These are phyloP conservation scores for Chlorophyllum brunneum DNA, from an alignment of 768 basidiomycete species.

Conservation along the genomic window DNA sequence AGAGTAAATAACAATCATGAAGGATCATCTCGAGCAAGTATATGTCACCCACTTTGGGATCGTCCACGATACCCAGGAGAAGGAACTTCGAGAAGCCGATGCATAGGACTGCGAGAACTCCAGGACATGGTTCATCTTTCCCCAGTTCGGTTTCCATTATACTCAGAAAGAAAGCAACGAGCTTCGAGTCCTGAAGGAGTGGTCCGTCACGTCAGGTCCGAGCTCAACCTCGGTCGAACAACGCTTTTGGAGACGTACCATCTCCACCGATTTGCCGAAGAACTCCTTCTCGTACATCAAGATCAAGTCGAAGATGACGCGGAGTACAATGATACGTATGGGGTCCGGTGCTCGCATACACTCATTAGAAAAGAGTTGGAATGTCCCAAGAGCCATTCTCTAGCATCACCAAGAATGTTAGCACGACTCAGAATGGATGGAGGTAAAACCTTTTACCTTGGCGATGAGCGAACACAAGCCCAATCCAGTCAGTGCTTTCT, in stretches of 20 bases:
- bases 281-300: conserved; percentile 87
- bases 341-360: conserved; percentile 72
- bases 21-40: neutral
- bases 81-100: conserved; percentile 88
- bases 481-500: conserved; percentile 75
- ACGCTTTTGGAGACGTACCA: conserved; percentile 36
- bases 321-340: conserved; percentile 73
- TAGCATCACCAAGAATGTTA: conserved; percentile 17
- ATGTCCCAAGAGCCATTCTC: conserved; percentile 62
- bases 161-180: conserved; percentile 41
- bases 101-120: conserved; percentile 74
- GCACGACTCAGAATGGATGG: too few relatives aligned
- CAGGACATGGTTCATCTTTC: conserved; percentile 65
- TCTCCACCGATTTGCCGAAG: conserved; percentile 45
- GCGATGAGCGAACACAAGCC: conserved; percentile 88
- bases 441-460: too few relatives aligned
- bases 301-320: conserved; percentile 86
- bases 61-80: conserved; percentile 77
- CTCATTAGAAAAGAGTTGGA: conserved; percentile 85
- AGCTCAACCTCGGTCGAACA: neutral
- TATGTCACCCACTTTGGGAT: conserved; percentile 56
- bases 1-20: neutral
- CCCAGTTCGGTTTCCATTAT: conserved; percentile 28
- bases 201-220: neutral
- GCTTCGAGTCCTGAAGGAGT: conserved; percentile 31